Conservation (phyloP, 2,329 filamentous ascomycete species). For the Paracorniculantispora psalliotae region DNA sequence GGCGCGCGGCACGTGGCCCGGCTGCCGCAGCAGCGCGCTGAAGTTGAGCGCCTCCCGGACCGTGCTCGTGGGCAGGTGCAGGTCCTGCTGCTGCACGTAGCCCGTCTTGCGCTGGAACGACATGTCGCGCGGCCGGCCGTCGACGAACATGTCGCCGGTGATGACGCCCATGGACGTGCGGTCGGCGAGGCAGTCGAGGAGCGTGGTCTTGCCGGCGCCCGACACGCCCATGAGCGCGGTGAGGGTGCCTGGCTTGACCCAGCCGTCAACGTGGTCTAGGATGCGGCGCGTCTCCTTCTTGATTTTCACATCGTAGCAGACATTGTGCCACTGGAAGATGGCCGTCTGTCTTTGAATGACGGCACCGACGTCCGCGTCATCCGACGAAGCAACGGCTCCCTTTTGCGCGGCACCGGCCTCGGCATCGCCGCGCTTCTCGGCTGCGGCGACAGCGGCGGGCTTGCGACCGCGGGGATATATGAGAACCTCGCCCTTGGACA, state of each 20-base stretch:
- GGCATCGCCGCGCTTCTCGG: slow-evolving; percentile 58
- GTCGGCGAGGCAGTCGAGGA: slow-evolving; percentile 80
- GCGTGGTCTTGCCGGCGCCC: slow-evolving; percentile 90
- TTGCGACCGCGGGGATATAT: slow-evolving; percentile 68
- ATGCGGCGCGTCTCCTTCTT: slow-evolving; percentile 71
- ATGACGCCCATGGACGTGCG: slow-evolving; percentile 87
- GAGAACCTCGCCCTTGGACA: slow-evolving; percentile 72
- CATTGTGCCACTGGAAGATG: slow-evolving; percentile 80
- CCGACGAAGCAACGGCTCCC: slow-evolving; percentile 44
- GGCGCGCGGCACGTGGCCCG: slow-evolving; percentile 60
- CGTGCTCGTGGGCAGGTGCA: slow-evolving; percentile 78
- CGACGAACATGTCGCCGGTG: slow-evolving; percentile 71
- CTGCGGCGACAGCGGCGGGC: slow-evolving; percentile 51
- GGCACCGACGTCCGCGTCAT: slow-evolving; percentile 31
- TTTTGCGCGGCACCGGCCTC: slow-evolving; percentile 47
- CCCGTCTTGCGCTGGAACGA: slow-evolving; percentile 91
- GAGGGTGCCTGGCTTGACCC: slow-evolving; percentile 87
- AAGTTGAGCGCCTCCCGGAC: slow-evolving; percentile 86
- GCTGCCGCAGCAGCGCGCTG: slow-evolving; percentile 79
- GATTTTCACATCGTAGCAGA: slow-evolving; percentile 74
- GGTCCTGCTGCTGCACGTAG: slow-evolving; percentile 89
- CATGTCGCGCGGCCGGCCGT: slow-evolving; percentile 62
- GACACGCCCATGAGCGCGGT: slow-evolving; percentile 90
- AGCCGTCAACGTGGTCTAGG: slow-evolving; percentile 81
- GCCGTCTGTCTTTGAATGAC: slow-evolving; percentile 57